A percentile compares a stretch with the other conserved stretches of the same genome.
These are phyloP conservation scores for Penicillium lividum DNA, from an alignment of 495 filamentous ascomycete species.

Conservation along the genomic window DNA sequence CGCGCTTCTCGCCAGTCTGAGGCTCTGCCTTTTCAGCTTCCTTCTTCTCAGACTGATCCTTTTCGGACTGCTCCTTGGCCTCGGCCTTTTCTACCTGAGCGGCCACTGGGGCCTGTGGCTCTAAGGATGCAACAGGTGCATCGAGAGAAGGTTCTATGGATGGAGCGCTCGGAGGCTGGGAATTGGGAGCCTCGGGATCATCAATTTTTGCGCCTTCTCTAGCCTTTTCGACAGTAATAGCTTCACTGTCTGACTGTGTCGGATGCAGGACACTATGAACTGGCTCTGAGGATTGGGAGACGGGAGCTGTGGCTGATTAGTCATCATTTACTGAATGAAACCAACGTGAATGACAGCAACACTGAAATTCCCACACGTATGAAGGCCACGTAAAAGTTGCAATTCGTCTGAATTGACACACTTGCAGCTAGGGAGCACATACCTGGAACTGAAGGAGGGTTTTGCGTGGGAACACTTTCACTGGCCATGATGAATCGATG, in stretches of 20 bases:
- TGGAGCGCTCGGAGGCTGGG: constrained; percentile 5
- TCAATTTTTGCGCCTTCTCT: constrained; percentile 14
- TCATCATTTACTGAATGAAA: constrained; percentile 21
- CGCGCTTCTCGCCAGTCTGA: constrained; percentile 35
- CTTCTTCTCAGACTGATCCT: not conserved
- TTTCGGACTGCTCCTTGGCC: not conserved
- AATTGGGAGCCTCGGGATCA: constrained; percentile 9
- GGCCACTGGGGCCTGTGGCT: constrained; percentile 9
- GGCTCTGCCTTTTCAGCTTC: constrained; percentile 20
- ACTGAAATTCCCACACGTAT: not conserved
- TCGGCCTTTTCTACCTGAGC: not conserved
- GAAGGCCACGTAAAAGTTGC: not conserved
- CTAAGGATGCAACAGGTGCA: constrained; percentile 14
- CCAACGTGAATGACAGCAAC: not conserved
- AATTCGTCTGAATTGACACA: constrained; percentile 1
- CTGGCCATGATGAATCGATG: constrained; percentile 35
- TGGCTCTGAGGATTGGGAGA: constrained; percentile 19
- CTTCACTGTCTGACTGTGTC: constrained; percentile 19
- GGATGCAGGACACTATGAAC: constrained; percentile 20
- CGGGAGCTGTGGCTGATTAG: constrained; percentile 10
- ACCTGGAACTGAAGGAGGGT: constrained; percentile 25
- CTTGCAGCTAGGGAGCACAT: constrained; percentile 7
- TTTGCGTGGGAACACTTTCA: constrained; percentile 17
- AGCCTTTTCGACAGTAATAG: constrained; percentile 11
- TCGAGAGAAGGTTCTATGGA: constrained; percentile 10